phyloP scores from a whole-genome alignment of 2,329 filamentous ascomycete species.

The Ceratocystis eucalypticola region DNA sequence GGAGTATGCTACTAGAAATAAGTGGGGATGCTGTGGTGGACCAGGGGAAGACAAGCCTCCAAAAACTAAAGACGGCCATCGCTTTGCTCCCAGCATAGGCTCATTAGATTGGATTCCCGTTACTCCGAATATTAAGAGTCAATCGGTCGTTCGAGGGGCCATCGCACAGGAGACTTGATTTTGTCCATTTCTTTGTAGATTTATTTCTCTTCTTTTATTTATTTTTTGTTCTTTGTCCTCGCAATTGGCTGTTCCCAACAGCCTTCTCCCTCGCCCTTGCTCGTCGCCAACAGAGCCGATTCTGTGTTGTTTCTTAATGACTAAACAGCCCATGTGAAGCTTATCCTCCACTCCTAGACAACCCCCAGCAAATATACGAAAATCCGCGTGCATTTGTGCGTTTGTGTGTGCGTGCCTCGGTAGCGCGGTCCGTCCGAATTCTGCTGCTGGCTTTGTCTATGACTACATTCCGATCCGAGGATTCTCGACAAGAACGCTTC shows the following conservation, averaged over 20 bases:
- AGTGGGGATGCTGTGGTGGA: not conserved
- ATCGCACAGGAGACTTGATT: not conserved
- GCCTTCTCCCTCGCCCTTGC: not conserved
- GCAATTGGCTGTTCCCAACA: not conserved
- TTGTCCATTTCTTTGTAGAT: not conserved
- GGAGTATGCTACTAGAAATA: not conserved
- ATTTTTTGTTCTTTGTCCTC: not conserved
- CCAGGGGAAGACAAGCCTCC: not conserved
- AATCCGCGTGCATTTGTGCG: not conserved
- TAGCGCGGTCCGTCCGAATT: conserved; percentile 4
- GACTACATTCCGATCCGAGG: conserved; percentile 5
- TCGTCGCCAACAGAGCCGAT: not conserved
- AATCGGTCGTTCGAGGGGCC: not conserved
- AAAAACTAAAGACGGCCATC: not conserved
- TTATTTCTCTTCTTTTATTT: not conserved
- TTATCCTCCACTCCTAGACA: not conserved
- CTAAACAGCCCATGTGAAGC: conserved; percentile 1
- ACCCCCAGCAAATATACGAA: not conserved
- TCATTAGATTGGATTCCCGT: not conserved
- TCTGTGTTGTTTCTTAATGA: not conserved
- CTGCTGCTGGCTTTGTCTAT: not conserved
- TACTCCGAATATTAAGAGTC: not conserved
- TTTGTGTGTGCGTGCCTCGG: conserved; percentile 4
- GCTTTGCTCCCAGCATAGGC: no score
- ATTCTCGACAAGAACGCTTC: not conserved